Base-by-base conservation (phyloP, 164 flowering plant species). In the Pachysandra terminalis region DNA sequence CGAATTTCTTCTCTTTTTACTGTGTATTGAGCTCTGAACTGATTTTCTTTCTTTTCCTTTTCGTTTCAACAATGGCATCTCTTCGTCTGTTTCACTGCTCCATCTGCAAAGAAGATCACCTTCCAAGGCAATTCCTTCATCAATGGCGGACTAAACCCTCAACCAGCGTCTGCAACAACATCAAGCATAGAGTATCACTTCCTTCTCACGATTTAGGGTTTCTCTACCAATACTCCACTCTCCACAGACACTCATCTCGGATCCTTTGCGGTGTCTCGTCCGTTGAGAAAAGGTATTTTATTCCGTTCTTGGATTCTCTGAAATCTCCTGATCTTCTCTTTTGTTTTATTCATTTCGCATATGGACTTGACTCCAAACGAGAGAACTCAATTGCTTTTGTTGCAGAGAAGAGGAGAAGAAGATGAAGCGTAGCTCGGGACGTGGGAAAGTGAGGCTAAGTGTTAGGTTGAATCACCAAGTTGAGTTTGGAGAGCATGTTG, bases 391-490 rank as follows among this genome's bases (percentile, higher is more conserved):
- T 4, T 15, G 14, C 5, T 58, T 55, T 59, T 2, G 69, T 24
- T 54, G 67, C 21, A 67, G 67, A 51, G 23, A 35, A 68, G 79
- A 60, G 26, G 75, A 71, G 77, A 71, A 59, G 76, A 65, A 71
- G 58, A 74, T 21, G 67, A 64, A 40, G 63, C 48, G 71, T 21
- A 78, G 56, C 54, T 56, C 41, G 12, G 69, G 78, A 32, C 22
- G 61, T 6, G 86, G 79, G 65, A 87, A 79, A 68, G 88, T 86
- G 61, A 61, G 21, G 60, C 59, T 93, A 15, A 79, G 54, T 22
- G 8, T 93, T 17, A 59, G 81, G 51, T 62, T 94, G 53, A 77
- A 84, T 68, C 97, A 94, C 68, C 98, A 88, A 65, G 98, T 94
- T 64, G 4, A 81, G 56, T 94, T 86, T 64, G 97, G 98, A 0